phyloP scores from a whole-genome alignment of 2,329 filamentous ascomycete genomes.

The Alternaria dauci region DNA sequence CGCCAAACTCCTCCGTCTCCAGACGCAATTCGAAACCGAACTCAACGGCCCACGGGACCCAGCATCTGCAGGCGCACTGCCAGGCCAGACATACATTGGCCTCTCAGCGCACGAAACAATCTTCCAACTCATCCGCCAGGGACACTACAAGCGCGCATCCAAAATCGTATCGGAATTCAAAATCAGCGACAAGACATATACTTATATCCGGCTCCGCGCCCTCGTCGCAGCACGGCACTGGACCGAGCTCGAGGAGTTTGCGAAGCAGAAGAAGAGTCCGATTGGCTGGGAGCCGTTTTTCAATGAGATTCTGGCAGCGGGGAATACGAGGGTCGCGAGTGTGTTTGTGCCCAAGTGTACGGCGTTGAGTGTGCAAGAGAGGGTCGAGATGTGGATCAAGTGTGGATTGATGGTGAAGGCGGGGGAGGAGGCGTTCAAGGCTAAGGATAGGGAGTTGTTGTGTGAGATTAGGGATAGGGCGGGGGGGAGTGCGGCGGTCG shows the following conservation, averaged over 20 bases:
- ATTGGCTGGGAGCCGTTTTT: slow-evolving; percentile 99
- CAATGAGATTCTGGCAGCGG: slow-evolving; percentile 85
- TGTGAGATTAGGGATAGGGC: slow-evolving; percentile 77
- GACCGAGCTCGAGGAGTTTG: slow-evolving; percentile 88
- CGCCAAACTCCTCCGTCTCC: slow-evolving; percentile 79
- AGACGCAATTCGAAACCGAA: slow-evolving; percentile 87
- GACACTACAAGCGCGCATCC: slow-evolving; percentile 83
- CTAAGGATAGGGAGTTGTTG: slow-evolving; percentile 79
- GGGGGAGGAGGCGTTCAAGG: slow-evolving; percentile 87
- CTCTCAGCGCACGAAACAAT: slow-evolving; percentile 91
- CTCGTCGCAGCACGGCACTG: slow-evolving; percentile 90
- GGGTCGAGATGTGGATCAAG: slow-evolving; percentile 94
- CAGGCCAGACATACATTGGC: slow-evolving; percentile 71
- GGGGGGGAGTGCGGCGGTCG: slow-evolving; percentile 71
- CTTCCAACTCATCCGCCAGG: slow-evolving; percentile 82
- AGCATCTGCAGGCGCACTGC: slow-evolving; percentile 17
- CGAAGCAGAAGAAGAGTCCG: slow-evolving; percentile 79
- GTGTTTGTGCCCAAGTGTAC: slow-evolving; percentile 89
- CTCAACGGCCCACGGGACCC: slow-evolving; percentile 65
- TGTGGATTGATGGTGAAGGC: slow-evolving; percentile 90
- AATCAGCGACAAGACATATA: slow-evolving; percentile 86
- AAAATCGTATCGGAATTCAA: slow-evolving; percentile 94
- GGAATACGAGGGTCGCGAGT: slow-evolving; percentile 85
- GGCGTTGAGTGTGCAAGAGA: slow-evolving; percentile 70
- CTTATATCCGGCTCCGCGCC: slow-evolving; percentile 86